Percentiles rank a stretch among this genome's conserved stretches.
Evolutionary conservation across 352 stramenopile species (phyloP).

Genomic region (Plasmopara muralis): DNA sequence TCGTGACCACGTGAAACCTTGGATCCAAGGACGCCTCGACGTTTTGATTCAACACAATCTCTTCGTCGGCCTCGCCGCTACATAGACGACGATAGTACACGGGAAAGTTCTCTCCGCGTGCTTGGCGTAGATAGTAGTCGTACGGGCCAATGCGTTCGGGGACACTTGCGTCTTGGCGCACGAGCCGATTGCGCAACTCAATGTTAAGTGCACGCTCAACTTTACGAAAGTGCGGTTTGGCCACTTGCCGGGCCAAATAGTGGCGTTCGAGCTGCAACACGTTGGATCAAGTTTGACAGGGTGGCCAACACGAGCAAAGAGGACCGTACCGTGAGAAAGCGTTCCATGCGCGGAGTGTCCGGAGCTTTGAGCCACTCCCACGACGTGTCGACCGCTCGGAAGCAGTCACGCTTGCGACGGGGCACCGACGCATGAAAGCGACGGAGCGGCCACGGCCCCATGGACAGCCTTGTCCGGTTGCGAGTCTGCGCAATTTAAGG

Average conservation of each 20-base stretch:
- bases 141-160: constrained; percentile 68
- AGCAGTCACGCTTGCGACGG: constrained; percentile 15
- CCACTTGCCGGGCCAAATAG: constrained; percentile 45
- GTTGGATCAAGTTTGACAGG: too few relatives aligned
- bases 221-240: constrained; percentile 47
- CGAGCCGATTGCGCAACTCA: constrained; percentile 55
- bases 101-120: constrained; percentile 59
- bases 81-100: constrained; percentile 66
- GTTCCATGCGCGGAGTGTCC: constrained; percentile 33
- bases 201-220: constrained; percentile 58
- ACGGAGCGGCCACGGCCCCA: neutral
- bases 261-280: constrained; percentile 33
- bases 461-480: too few relatives aligned
- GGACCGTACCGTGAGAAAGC: constrained; percentile 48
- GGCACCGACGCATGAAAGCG: constrained; percentile 6
- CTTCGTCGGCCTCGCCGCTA: constrained; percentile 19
- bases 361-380: constrained; percentile 54
- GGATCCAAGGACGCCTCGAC: constrained; percentile 43
- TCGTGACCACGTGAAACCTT: constrained; percentile 57
- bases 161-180: constrained; percentile 61
- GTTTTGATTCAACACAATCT: constrained; percentile 79
- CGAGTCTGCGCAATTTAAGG: too few relatives aligned
- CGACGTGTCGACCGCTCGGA: constrained; percentile 11
- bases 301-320: too few relatives aligned
- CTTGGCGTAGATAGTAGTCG: constrained; percentile 70